Base-by-base conservation (phyloP, 225 moss, liverwort and hornwort genomes). In the Climacium dendroides region DNA sequence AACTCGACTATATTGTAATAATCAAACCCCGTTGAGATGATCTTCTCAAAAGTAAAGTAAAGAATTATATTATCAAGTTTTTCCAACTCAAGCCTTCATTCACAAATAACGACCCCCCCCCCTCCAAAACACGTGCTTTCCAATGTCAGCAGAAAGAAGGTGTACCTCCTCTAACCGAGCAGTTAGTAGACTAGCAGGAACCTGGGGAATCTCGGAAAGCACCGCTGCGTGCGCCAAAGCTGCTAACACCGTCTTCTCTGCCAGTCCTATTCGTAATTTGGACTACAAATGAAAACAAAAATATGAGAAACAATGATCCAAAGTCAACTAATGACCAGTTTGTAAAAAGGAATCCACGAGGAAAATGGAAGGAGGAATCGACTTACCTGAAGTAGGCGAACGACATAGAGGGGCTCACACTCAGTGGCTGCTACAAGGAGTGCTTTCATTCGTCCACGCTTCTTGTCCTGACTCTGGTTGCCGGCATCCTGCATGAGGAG, bases 391-490 rank as follows among this genome's bases (percentile, higher is more conserved):
- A 99, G 99, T 81, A 99, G 93, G 72, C 99, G 97, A 88, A 97
- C 95, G 87, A 97, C 86, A 80, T 99, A 99, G 39, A 93, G 92
- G 82, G 99, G 99, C 92, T 99, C 99, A 85, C 99, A 99, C 39
- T 97, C 99, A 78, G 96, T 94, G 57, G 97, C 97, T 81, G 99
- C 99, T 59, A 97, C 99, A 79, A 99, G 92, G 19, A 99, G 91
- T 83, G 90, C 92, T 91, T 99, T 99, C 93, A 99, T 99, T 84
- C 95, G 88, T 78, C 93, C 97, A 86, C 99, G 96, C 88, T 99
- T 99, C 89, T 97, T 99, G 88, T 99, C 99, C 94, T 94, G 95
- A 87, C 99, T 99, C 88, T 96, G 95, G 74, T 90, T 96, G 81
- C 99, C 99, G 79, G 94, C 26, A 87, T 99, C 99, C 99, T 99